These are phyloP conservation scores for Hericium alpestre DNA, from an alignment of 768 basidiomycete species.

Conservation along the genomic window DNA sequence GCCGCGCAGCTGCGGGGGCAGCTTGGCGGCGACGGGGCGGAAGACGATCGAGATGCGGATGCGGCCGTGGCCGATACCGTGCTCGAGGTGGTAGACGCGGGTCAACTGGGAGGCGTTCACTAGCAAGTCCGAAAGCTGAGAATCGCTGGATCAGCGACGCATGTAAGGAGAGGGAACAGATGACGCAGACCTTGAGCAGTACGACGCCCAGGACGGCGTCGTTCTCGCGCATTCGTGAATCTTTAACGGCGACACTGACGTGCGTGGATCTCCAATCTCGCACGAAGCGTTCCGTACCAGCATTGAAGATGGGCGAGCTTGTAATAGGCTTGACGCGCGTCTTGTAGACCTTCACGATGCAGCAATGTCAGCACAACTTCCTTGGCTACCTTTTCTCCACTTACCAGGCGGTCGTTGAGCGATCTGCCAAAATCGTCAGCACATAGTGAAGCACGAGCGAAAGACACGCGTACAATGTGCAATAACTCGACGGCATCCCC, in stretches of 20 bases:
- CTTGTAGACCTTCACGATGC: conserved; percentile 15
- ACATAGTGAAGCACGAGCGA: not conserved
- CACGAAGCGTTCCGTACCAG: conserved; percentile 61
- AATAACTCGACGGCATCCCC: conserved; percentile 59
- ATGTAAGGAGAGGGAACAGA: not conserved
- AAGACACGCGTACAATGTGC: conserved; percentile 28
- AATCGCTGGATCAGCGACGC: not conserved
- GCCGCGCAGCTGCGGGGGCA: conserved; percentile 48
- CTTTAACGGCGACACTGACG: conserved; percentile 56
- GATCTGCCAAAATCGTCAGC: conserved; percentile 20
- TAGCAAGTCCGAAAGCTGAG: conserved; percentile 22
- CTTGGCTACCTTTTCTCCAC: not conserved
- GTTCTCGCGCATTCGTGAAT: conserved; percentile 43
- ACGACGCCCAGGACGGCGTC: conserved; percentile 67
- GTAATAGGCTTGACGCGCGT: conserved; percentile 26
- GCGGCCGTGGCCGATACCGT: conserved; percentile 60
- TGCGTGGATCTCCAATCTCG: conserved; percentile 50
- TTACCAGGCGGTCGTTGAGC: conserved; percentile 40
- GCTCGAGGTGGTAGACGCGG: conserved; percentile 51
- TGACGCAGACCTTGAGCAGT: conserved; percentile 31
- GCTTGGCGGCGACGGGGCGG: conserved; percentile 49
- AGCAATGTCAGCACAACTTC: not conserved
- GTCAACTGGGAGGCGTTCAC: conserved; percentile 43
- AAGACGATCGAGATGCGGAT: conserved; percentile 57
- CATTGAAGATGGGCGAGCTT: conserved; percentile 33